Conservation (phyloP, 495 filamentous ascomycete species). For the Thermochaetoides thermophila region DNA sequence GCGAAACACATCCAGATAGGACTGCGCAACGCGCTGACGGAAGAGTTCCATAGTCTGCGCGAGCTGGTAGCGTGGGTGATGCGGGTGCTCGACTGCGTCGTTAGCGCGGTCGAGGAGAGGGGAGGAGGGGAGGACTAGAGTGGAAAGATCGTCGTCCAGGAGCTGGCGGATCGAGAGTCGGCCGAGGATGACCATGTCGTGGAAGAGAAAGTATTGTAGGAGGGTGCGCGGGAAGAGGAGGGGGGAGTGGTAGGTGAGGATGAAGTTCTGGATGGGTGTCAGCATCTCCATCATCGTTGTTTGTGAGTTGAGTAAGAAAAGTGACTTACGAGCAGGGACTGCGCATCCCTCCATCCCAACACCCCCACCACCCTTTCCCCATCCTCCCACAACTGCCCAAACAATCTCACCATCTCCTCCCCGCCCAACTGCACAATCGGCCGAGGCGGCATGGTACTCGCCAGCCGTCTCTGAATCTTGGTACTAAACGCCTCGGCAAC, state of each 20-base stretch:
- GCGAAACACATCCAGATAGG: constrained; percentile 69
- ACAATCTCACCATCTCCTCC: constrained; percentile 52
- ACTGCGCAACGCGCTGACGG: constrained; percentile 54
- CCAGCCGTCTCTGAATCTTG: constrained; percentile 76
- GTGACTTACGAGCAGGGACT: constrained; percentile 45
- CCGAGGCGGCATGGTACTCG: constrained; percentile 83
- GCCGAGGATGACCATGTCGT: constrained; percentile 50
- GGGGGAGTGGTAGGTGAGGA: constrained; percentile 61
- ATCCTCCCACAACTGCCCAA: constrained; percentile 59
- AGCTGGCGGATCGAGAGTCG: constrained; percentile 54
- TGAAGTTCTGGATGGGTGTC: constrained; percentile 36
- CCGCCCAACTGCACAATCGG: constrained; percentile 68
- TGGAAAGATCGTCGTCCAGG: constrained; percentile 63
- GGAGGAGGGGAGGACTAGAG: constrained; percentile 58
- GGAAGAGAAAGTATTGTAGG: constrained; percentile 62
- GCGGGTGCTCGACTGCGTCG: constrained; percentile 59
- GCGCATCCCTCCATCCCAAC: constrained; percentile 50
- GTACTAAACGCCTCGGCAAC: constrained; percentile 71
- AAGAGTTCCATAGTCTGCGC: constrained; percentile 69
- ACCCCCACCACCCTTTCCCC: constrained; percentile 54
- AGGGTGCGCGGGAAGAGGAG: constrained; percentile 71
- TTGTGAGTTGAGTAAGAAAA: neutral
- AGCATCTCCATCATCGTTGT: neutral
- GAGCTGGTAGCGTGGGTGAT: constrained; percentile 63
- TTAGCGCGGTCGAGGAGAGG: constrained; percentile 56